Evolutionary conservation across 441 rosid species (phyloP).

Genomic region (Geranium incanum): DNA sequence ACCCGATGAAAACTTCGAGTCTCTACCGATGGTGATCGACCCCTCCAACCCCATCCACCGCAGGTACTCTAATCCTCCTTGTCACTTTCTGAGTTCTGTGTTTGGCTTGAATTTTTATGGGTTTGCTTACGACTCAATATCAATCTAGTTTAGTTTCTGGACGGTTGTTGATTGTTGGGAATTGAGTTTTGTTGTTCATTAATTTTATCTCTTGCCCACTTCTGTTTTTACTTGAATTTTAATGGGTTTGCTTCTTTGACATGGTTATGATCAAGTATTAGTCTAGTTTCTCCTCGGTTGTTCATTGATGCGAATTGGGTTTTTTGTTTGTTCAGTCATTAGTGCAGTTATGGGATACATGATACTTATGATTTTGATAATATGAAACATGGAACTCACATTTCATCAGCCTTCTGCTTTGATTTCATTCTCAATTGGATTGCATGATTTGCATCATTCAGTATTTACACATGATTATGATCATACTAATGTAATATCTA

Average conservation of each 20-base stretch:
- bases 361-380: neutral
- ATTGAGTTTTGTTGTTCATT: neutral
- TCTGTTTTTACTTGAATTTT: neutral
- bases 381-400: neutral
- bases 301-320: neutral
- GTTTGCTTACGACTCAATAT: neutral
- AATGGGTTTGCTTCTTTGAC: neutral
- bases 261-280: neutral
- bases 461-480: neutral
- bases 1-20: too few relatives aligned
- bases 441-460: neutral
- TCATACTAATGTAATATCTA: neutral
- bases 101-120: neutral
- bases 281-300: neutral
- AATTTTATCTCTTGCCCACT: neutral
- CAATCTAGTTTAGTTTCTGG: neutral
- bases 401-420: neutral
- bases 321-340: neutral
- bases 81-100: neutral
- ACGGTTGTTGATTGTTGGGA: too few relatives aligned
- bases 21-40: neutral
- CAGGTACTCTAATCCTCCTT: neutral
- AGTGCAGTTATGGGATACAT: neutral
- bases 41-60: conserved; percentile 3
- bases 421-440: neutral